Conservation (phyloP, 2,329 filamentous ascomycete genomes). For the Trichoderma polysporum region DNA sequence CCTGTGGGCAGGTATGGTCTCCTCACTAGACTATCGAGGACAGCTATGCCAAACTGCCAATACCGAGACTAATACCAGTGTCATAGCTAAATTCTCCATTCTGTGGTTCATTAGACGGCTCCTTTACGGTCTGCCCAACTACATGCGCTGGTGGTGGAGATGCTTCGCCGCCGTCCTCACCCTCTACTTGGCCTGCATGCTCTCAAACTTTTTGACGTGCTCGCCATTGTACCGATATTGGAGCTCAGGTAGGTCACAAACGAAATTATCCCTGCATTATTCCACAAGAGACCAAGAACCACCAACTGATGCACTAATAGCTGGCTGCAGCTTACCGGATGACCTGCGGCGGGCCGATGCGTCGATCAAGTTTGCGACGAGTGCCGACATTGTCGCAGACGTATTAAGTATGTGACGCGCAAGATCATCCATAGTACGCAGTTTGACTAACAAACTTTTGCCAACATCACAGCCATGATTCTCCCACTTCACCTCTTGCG, state of each 20-base stretch:
- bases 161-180: not conserved
- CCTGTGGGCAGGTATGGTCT: not conserved
- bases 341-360: not conserved
- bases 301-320: not conserved
- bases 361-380: not conserved
- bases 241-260: not conserved
- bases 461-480: not conserved
- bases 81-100: not conserved
- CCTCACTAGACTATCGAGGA: not conserved
- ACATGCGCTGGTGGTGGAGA: not conserved
- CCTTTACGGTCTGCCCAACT: not conserved
- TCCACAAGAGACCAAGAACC: not conserved
- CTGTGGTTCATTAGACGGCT: not conserved
- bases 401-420: not conserved
- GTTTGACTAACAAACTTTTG: not conserved
- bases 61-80: not conserved
- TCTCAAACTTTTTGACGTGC: not conserved
- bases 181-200: not conserved
- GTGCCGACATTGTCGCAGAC: not conserved
- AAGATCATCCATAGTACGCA: not conserved
- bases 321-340: not conserved
- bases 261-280: not conserved
- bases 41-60: not conserved
- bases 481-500: not conserved
- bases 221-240: not conserved